Conservation (phyloP, 2,329 filamentous ascomycete species). For the Chaetomium globosum region DNA sequence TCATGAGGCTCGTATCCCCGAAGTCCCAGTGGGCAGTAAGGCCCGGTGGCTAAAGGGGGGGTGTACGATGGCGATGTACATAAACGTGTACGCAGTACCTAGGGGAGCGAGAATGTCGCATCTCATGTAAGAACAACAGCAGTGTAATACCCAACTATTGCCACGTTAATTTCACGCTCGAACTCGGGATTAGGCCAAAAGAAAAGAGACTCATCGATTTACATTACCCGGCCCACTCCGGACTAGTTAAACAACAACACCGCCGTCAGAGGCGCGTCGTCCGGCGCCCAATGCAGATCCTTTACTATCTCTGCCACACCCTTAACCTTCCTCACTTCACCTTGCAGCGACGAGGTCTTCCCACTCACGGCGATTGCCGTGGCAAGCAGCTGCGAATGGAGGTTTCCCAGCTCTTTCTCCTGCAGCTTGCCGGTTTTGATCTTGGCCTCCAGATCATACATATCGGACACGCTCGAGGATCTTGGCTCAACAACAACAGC, state of each 20-base stretch:
- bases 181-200: not conserved
- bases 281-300: not conserved
- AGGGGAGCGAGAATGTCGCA: not conserved
- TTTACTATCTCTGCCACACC: not conserved
- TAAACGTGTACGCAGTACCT: slow-evolving; percentile 7
- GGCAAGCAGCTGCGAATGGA: not conserved
- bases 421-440: not conserved
- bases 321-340: not conserved
- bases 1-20: slow-evolving; percentile 4
- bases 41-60: not conserved
- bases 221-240: not conserved
- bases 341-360: not conserved
- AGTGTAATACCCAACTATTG: not conserved
- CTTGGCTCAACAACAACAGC: not conserved
- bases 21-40: not conserved
- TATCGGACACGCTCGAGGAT: not conserved
- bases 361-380: not conserved
- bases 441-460: not conserved
- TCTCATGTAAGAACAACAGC: not conserved
- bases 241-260: not conserved
- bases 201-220: not conserved
- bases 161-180: not conserved
- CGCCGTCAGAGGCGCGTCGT: not conserved
- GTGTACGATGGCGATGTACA: slow-evolving; percentile 19
- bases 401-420: not conserved